Evolutionary conservation across 2,329 filamentous ascomycete genomes (phyloP), one percentile per base, ranked within the genome.

Genomic region (Beauveria caledonica): DNA sequence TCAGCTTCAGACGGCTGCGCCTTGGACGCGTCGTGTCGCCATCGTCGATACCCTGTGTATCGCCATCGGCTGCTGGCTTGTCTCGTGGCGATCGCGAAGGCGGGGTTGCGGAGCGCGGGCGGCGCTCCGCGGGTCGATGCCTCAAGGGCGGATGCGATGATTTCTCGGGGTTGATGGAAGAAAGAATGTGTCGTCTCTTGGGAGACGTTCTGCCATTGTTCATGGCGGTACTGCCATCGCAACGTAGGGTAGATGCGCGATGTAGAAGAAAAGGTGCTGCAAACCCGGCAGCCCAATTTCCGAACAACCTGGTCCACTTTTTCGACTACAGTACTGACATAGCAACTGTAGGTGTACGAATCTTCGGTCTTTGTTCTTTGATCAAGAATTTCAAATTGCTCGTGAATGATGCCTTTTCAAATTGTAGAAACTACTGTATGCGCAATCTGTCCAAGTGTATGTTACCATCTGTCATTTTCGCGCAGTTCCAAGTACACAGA

Each of bases 131-230:
- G 17, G 4, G 27, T 45, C 29, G 44, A 7, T 36, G 6, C 42
- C n/a, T 21, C 29, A n/a, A 27, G 11, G 44, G 19, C 3, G 62
- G 50, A 1, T 39, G 21, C 29, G 27, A 59, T 27, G 55, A 51
- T 9, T 60, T 57, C 5, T 72, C 70, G 6, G 71, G 75, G 63
- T 80, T 79, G 65, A 79, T 77, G 7, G 78, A 81, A 7, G 76
- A 77, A 19, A 81, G 71, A 21, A 81, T 79, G 49, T 77, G 77
- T n/a, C 77, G 76, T 67, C 79, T 69, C 64, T 70, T 72, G 33
- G 75, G 72, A 27, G 75, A 76, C 53, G 71, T 61, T 13, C 65
- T 63, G 46, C 63, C 61, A 62, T 68, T 68, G 60, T 67, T 70
- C 74, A 76, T 76, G 62, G 65, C 64, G 67, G 56, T 60, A 61